These are phyloP conservation scores for Candida rishiriensis DNA, from an alignment of 805 yeast genomes.

Conservation along the genomic window DNA sequence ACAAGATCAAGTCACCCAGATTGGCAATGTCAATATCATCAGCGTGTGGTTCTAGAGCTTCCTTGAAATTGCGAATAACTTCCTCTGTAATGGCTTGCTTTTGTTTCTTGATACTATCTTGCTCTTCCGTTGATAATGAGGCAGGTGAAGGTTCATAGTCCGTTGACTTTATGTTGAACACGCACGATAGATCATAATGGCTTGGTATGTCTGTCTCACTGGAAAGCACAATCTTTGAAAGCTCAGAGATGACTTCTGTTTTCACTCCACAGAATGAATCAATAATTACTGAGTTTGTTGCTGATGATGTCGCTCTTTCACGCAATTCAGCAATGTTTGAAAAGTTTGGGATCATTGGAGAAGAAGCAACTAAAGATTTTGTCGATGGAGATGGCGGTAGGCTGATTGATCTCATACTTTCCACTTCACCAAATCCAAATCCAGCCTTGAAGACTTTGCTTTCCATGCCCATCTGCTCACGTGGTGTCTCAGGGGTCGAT, in stretches of 20 bases:
- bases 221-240: constrained; percentile 16
- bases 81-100: constrained; percentile 21
- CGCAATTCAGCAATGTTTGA: background rate
- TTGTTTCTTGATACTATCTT: constrained; percentile 10
- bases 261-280: constrained; percentile 18
- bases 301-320: background rate
- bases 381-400: constrained; percentile 12
- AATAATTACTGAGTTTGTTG: background rate
- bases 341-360: constrained; percentile 8
- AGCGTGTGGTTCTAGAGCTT: constrained; percentile 3
- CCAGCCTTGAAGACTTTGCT: background rate
- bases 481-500: constrained; percentile 21
- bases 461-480: constrained; percentile 21
- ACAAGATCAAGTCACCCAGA: constrained; percentile 21
- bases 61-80: constrained; percentile 16
- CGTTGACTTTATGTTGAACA: constrained; percentile 19
- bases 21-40: constrained; percentile 17
- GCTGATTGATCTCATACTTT: background rate
- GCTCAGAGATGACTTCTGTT: constrained; percentile 24
- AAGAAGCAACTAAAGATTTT: constrained; percentile 8
- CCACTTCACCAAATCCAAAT: background rate
- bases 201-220: constrained; percentile 11
- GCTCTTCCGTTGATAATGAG: constrained; percentile 14
- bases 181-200: constrained; percentile 20
- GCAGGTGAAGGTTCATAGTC: constrained; percentile 24